Evolutionary conservation across 345 rosid species (phyloP), one percentile per base, ranked within the genome.

Genomic region (Arabis alpina): DNA sequence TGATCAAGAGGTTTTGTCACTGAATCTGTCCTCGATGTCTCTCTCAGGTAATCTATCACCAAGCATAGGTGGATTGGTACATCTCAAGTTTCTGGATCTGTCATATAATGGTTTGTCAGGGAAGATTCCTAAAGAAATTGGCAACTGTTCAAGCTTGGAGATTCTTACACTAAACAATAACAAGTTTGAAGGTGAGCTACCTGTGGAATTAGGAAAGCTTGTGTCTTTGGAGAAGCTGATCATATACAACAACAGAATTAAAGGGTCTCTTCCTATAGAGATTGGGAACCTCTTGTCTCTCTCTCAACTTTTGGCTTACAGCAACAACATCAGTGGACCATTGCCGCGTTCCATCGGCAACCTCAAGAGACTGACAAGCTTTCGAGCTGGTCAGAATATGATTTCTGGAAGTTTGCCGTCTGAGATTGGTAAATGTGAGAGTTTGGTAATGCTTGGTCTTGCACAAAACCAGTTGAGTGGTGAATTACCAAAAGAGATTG

Each of bases 341-440:
- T 39, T 93, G 72, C 97, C 98, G 0, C 80, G 30, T 48, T 80
- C 97, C 32, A 49, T 93, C 8, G 90, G 98, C 39, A 88, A 68
- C 23, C 86, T 93, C 51, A 85, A 77, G 54, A 83, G 62, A 3
- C 79, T 93, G 68, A 82, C 5, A 47, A 73, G 80, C 61, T 83
- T 93, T 51, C 80, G 97, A 56, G 90, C 93, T 8, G 97, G 97
- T 10, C 90, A 93, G 87, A 93, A 93, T 72, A 61, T 86, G 82
- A 81, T 93, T 50, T 82, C 98, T 3, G 98, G 97, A 59, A 82
- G 86, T 71, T 78, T 90, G 49, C 98, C 98, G 34, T 36, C 86
- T 2, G 89, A 82, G 82, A 81, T 90, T 14, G 93, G 90, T 32
- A 82, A 76, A 43, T 93, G 98, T 70, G 71, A 72, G 79, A 82